Percentiles rank a stretch among this genome's conserved stretches.
Evolutionary conservation across 768 basidiomycete genomes (phyloP).

Genomic region (Pleurotus eryngii): DNA sequence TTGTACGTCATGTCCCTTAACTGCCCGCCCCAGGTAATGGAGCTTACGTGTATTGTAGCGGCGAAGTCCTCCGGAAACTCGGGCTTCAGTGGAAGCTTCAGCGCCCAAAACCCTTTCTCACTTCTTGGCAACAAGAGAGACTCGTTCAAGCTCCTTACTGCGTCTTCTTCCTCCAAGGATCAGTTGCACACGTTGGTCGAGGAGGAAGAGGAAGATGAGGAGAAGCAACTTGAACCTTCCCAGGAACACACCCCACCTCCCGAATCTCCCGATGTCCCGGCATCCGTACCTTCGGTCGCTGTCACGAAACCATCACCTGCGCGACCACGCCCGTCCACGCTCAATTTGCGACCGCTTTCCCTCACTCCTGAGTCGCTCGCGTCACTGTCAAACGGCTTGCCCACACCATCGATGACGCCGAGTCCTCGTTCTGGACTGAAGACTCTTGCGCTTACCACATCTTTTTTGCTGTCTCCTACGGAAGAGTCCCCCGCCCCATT

Average conservation of each 20-base stretch:
- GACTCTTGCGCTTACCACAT: conserved; percentile 44
- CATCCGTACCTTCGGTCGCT: conserved; percentile 27
- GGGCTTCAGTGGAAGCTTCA: conserved; percentile 31
- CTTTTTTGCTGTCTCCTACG: conserved; percentile 16
- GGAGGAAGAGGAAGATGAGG: conserved; percentile 84
- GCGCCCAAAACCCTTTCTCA: conserved; percentile 30
- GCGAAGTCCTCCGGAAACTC: conserved; percentile 53
- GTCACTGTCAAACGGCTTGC: conserved; percentile 33
- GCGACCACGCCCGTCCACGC: conserved; percentile 64
- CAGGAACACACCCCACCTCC: conserved; percentile 20
- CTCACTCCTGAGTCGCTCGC: conserved; percentile 54
- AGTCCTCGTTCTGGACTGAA: conserved; percentile 46
- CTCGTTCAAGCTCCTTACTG: conserved; percentile 69
- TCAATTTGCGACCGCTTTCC: conserved; percentile 68
- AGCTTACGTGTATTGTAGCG: conserved; percentile 34
- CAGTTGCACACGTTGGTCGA: conserved; percentile 77
- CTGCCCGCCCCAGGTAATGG: conserved; percentile 7
- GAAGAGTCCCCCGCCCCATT: conserved; percentile 4
- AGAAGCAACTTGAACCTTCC: conserved; percentile 25
- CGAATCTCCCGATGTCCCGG: conserved; percentile 21
- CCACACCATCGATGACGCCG: conserved; percentile 55
- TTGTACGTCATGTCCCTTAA: conserved; percentile 43
- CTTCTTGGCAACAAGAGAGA: conserved; percentile 64
- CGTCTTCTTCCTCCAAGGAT: conserved; percentile 67
- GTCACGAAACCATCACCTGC: conserved; percentile 29